Percentiles rank a stretch among this genome's conserved stretches.
Evolutionary conservation across 305 asterid species (phyloP).

Genomic region (Fraxinus angustifolia): DNA sequence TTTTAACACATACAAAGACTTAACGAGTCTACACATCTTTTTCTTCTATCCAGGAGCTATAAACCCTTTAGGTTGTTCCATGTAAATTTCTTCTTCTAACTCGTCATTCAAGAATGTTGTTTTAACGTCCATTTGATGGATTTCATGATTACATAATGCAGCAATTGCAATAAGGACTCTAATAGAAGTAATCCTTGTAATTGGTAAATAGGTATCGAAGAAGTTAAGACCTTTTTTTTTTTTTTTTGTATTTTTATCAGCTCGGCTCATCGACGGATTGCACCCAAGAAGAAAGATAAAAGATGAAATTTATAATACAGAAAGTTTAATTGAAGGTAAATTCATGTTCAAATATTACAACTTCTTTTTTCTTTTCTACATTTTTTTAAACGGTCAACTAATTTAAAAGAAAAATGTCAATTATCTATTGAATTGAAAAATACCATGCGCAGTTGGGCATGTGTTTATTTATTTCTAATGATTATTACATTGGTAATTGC

Average conservation of each 20-base stretch:
- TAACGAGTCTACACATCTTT: too few relatives aligned
- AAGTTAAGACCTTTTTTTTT: background rate
- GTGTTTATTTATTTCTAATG: background rate
- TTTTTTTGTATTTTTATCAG: background rate
- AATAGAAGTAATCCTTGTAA: too few relatives aligned
- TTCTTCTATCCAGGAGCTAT: too few relatives aligned
- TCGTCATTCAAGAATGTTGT: too few relatives aligned
- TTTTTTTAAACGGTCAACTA: background rate
- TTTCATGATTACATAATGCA: too few relatives aligned
- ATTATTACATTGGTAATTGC: background rate
- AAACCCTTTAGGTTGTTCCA: too few relatives aligned
- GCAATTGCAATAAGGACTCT: too few relatives aligned
- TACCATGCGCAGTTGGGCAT: background rate
- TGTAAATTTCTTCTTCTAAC: too few relatives aligned
- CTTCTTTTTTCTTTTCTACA: background rate
- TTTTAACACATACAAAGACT: too few relatives aligned
- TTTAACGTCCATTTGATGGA: too few relatives aligned
- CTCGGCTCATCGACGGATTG: conserved; percentile 24
- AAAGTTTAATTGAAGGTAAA: background rate
- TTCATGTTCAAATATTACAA: background rate
- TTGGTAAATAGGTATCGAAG: too few relatives aligned
- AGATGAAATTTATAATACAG: conserved; percentile 4
- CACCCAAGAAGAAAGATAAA: conserved; percentile 28
- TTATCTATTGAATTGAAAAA: background rate
- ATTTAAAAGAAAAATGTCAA: background rate